A percentile compares a stretch with the other conserved stretches of the same genome.
Evolutionary conservation across 148 eudicot genomes (phyloP).

Genomic region (Polygonum aviculare): DNA sequence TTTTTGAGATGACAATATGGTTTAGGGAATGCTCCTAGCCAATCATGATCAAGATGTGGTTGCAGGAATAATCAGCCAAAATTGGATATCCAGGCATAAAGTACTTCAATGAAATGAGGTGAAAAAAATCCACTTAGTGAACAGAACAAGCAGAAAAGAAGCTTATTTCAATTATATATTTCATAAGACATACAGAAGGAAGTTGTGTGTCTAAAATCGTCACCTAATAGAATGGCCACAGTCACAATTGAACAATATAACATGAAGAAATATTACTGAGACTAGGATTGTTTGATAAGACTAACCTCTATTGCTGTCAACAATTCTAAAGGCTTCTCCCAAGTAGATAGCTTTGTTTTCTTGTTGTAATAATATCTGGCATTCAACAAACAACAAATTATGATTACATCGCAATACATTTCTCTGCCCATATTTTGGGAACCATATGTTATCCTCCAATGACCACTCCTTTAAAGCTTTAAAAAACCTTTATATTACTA

Average conservation of each 20-base stretch:
- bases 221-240: neutral
- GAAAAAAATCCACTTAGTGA: neutral
- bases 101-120: neutral
- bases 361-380: conserved; percentile 78
- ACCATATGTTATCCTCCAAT: neutral
- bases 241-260: conserved; percentile 3
- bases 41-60: neutral
- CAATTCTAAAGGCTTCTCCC: conserved; percentile 93
- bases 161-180: neutral
- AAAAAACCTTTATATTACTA: neutral
- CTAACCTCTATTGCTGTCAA: conserved; percentile 77
- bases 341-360: conserved; percentile 59
- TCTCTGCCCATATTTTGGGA: neutral
- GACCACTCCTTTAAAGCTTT: neutral
- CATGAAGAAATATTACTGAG: neutral
- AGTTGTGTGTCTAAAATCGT: neutral
- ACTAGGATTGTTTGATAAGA: conserved; percentile 2
- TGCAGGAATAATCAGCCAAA: neutral
- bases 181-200: neutral
- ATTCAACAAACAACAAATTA: neutral
- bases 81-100: neutral
- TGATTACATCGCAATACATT: neutral
- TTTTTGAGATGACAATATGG: conserved; percentile 2
- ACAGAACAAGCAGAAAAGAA: conserved; percentile 7
- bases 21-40: neutral